phyloP scores from a whole-genome alignment of 805 yeast genomes.

The Candida gorgasii region DNA sequence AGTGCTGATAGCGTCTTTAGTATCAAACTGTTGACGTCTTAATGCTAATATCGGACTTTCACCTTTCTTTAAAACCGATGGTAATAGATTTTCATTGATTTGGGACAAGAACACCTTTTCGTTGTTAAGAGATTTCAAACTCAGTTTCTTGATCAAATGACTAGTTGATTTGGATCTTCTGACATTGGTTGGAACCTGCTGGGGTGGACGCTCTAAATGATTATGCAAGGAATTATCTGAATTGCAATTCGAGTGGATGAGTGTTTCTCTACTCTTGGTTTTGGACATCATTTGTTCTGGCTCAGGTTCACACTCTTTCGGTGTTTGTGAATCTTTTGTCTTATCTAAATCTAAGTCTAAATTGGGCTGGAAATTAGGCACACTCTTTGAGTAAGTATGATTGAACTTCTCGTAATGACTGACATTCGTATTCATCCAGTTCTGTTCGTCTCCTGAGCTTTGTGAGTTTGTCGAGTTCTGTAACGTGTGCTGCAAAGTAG shows the following conservation, averaged over 20 bases:
- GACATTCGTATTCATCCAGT: slow-evolving; percentile 17
- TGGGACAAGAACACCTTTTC: slow-evolving; percentile 30
- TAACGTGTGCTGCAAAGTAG: background rate
- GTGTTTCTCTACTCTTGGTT: slow-evolving; percentile 15
- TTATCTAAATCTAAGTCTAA: too few species aligned
- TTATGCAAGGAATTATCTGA: slow-evolving; percentile 12
- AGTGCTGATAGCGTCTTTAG: slow-evolving; percentile 20
- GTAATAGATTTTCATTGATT: slow-evolving; percentile 32
- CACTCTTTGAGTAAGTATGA: slow-evolving; percentile 11
- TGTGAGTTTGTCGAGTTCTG: background rate
- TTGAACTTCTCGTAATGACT: background rate
- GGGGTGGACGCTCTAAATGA: background rate
- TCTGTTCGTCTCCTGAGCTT: slow-evolving; percentile 6
- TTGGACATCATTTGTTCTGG: too few species aligned
- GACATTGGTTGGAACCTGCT: slow-evolving; percentile 9
- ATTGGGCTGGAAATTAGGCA: slow-evolving; percentile 10
- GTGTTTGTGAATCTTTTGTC: background rate
- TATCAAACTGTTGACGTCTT: slow-evolving; percentile 20
- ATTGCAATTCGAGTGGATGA: slow-evolving; percentile 14
- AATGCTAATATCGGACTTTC: slow-evolving; percentile 32
- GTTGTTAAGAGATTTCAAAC: slow-evolving; percentile 27
- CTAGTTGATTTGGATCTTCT: slow-evolving; percentile 29
- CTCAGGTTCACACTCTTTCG: too few species aligned
- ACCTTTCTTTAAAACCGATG: slow-evolving; percentile 33
- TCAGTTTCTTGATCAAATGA: slow-evolving; percentile 16